Percentiles rank a stretch among this genome's conserved stretches.
These are phyloP conservation scores for Blastocystis sp. DNA, from an alignment of 352 stramenopile genomes.

Conservation along the genomic window DNA sequence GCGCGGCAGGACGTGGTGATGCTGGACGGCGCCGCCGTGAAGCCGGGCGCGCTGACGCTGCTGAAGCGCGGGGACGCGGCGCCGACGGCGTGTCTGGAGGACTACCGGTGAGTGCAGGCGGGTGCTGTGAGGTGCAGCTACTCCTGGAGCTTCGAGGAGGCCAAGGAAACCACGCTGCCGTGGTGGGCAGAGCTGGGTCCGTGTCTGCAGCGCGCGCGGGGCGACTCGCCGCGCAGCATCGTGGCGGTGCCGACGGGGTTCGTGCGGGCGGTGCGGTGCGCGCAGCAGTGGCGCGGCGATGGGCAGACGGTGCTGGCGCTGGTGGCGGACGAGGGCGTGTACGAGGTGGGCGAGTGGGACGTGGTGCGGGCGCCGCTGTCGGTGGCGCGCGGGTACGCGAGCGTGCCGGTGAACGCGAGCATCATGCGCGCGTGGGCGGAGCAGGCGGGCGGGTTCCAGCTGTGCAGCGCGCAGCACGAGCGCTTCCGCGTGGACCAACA, in stretches of 20 bases:
- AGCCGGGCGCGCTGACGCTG: not conserved
- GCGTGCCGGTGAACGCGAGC: conserved; percentile 2
- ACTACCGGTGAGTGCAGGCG: not conserved
- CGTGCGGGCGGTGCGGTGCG: not conserved
- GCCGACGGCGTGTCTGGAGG: not conserved
- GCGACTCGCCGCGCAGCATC: not conserved
- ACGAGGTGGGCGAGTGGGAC: not conserved
- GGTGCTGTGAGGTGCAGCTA: not conserved
- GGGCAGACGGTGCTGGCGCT: not conserved
- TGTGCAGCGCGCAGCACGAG: not conserved
- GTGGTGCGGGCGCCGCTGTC: not conserved
- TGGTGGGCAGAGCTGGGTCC: not conserved
- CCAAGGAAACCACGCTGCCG: not conserved
- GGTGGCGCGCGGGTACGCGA: not conserved
- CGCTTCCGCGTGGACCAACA: conserved; percentile 12
- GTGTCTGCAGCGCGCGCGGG: not conserved
- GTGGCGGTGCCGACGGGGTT: conserved; percentile 5
- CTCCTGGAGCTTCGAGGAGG: conserved; percentile 40
- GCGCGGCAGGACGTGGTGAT: conserved; percentile 31
- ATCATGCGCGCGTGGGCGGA: not conserved
- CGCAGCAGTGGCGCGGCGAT: not conserved
- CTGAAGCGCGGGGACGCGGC: not conserved
- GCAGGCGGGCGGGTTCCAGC: not conserved
- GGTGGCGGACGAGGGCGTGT: conserved; percentile 32
- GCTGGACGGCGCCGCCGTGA: not conserved